phyloP scores from a whole-genome alignment of 202 grass and related monocot genomes.

The Alloteropsis angusta region DNA sequence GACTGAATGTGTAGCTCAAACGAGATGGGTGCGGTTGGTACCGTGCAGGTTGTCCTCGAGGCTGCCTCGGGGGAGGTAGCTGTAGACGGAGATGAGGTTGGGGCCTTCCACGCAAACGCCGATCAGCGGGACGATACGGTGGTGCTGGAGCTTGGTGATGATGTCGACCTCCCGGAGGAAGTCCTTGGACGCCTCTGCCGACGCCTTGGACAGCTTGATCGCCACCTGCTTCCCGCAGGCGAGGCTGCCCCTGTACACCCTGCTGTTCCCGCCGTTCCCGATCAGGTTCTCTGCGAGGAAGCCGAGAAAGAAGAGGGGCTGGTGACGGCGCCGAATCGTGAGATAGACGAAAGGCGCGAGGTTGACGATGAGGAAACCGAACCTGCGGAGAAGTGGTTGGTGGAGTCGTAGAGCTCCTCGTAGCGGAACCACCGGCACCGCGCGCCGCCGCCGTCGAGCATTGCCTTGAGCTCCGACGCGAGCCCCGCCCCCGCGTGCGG shows the following conservation, averaged over 20 bases:
- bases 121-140: conserved; percentile 58
- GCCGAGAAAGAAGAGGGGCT: not conserved
- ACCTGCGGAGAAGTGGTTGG: conserved; percentile 78
- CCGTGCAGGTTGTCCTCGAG: conserved; percentile 86
- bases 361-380: not conserved
- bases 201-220: conserved; percentile 68
- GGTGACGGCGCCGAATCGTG: not conserved
- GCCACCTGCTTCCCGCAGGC: conserved; percentile 50
- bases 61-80: conserved; percentile 73
- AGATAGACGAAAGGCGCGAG: not conserved
- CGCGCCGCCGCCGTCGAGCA: conserved; percentile 41
- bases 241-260: conserved; percentile 77
- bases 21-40: conserved; percentile 15
- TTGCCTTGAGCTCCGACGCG: conserved; percentile 39
- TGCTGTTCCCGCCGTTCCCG: conserved; percentile 86
- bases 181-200: conserved; percentile 56
- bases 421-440: conserved; percentile 75
- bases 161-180: conserved; percentile 88
- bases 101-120: conserved; percentile 73
- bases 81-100: conserved; percentile 71
- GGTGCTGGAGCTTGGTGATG: conserved; percentile 71
- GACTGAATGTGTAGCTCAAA: not conserved
- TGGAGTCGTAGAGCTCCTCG: conserved; percentile 64
- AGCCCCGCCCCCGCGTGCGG: conserved; percentile 30
- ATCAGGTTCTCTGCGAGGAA: conserved; percentile 62